Conservation (phyloP, 352 stramenopile species). For the Globisporangium iwayamae region DNA sequence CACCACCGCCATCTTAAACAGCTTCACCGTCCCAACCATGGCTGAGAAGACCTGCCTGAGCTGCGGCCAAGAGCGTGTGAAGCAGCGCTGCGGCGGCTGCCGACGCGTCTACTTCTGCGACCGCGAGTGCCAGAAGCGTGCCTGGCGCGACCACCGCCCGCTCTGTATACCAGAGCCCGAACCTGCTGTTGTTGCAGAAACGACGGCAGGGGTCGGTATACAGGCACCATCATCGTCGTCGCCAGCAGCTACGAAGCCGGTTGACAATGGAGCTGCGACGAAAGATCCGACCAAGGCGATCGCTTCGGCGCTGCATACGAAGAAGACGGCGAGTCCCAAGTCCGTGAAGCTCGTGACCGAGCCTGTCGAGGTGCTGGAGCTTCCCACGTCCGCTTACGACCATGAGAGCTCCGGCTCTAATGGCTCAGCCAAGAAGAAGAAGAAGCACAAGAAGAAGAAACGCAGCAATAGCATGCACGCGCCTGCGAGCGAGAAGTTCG, state of each 20-base stretch:
- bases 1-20: not conserved
- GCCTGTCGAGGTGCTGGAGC: constrained; percentile 38
- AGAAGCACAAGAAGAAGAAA: constrained; percentile 68
- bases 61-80: constrained; percentile 41
- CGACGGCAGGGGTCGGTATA: not conserved
- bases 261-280: not conserved
- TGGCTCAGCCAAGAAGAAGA: constrained; percentile 47
- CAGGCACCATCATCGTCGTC: not conserved
- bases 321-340: constrained; percentile 24
- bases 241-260: constrained; percentile 4
- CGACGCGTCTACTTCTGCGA: constrained; percentile 73
- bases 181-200: constrained; percentile 10
- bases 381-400: constrained; percentile 18
- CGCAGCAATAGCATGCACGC: constrained; percentile 72
- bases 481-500: constrained; percentile 25
- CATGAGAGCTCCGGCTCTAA: constrained; percentile 20
- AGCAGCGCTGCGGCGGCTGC: constrained; percentile 75
- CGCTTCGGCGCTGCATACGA: constrained; percentile 10
- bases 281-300: not conserved
- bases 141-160: constrained; percentile 55
- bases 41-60: constrained; percentile 27
- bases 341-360: constrained; percentile 40
- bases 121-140: constrained; percentile 65
- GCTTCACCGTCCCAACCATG: not conserved
- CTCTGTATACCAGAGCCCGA: constrained; percentile 24